A percentile compares a stretch with the other conserved stretches of the same genome.
phyloP scores from a whole-genome alignment of 179 eudicot genomes.

The Actinidia chinensis region DNA sequence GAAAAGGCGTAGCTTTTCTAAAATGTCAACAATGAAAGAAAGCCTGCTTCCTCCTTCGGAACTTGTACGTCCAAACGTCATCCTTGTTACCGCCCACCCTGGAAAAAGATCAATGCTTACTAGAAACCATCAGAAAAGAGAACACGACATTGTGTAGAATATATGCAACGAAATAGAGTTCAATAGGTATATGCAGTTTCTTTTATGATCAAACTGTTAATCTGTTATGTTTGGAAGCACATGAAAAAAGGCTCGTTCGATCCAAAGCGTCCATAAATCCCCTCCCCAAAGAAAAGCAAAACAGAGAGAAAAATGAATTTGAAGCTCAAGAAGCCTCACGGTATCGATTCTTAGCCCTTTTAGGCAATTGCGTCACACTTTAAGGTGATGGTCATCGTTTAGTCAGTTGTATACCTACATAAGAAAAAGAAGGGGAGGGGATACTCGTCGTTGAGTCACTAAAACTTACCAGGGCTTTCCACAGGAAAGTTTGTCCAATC shows the following conservation, averaged over 20 bases:
- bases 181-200: too few relatives aligned
- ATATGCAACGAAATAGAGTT: too few relatives aligned
- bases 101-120: not conserved
- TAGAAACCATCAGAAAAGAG: too few relatives aligned
- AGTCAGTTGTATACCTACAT: not conserved
- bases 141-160: too few relatives aligned
- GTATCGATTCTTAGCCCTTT: not conserved
- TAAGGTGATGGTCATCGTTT: not conserved
- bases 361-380: not conserved
- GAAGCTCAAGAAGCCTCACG: too few relatives aligned
- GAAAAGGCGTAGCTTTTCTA: conserved; percentile 34
- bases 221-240: too few relatives aligned
- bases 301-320: not conserved
- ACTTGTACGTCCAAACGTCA: not conserved
- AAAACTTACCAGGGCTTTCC: conserved; percentile 57
- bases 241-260: too few relatives aligned
- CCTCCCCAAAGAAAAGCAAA: not conserved
- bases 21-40: conserved; percentile 19
- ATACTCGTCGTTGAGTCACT: not conserved
- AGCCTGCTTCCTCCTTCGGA: conserved; percentile 25
- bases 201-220: too few relatives aligned
- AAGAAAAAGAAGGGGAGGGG: not conserved
- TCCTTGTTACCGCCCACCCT: conserved; percentile 12
- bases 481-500: conserved; percentile 84
- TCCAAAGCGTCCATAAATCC: not conserved